Base-by-base conservation (phyloP, 768 basidiomycete genomes). In the Krasilnikovozyma curviuscula region DNA sequence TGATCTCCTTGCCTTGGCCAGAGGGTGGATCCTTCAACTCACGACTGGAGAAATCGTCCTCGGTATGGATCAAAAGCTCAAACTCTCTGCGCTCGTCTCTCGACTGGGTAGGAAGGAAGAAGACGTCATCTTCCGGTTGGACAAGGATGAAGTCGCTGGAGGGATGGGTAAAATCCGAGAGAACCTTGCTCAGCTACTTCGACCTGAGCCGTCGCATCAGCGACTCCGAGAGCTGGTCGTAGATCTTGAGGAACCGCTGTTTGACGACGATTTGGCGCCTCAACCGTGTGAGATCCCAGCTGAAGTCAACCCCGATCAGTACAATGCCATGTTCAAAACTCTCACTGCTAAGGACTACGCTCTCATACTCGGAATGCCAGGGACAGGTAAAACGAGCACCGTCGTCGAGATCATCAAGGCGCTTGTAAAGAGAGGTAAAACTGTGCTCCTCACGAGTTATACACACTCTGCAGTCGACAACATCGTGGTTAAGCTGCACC, bases 391-490 rank as follows among this genome's bases (percentile, higher is more conserved):
- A 66, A 93, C 91, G 35, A 91, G 86, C 1, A 81, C 93, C 4
- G 81, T 93, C 52, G 84, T 83, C 1, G 78, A 83, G 28, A 73
- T 93, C 40, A 88, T 97, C 59, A 72, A 75, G 57, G 72, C 72
- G 40, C 66, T 97, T 13, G 84, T 88, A 1, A 71, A 65, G 32
- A 68, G 76, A 65, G 83, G 84, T 7, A 89, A 93, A 69, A 82
- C 74, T 0, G 83, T 97, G 5, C 66, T 98, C 23, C 65, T 97
- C 52, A 82, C 82, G 7, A 83, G 83, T 38, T 93, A 95, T 62
- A 98, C 93, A 2, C 93, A 98, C 68, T 93, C 89, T 13, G 91
- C 93, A 0, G 93, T 98, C 39, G 93, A 98, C 56, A 95, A 80
- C n/a, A 91, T 97, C 58, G 59, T 98, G 58, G 66, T 80, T 58